Evolutionary conservation across 495 filamentous ascomycete species (phyloP), one percentile per base, ranked within the genome.

Genomic region (Mytilinidion resinicola): DNA sequence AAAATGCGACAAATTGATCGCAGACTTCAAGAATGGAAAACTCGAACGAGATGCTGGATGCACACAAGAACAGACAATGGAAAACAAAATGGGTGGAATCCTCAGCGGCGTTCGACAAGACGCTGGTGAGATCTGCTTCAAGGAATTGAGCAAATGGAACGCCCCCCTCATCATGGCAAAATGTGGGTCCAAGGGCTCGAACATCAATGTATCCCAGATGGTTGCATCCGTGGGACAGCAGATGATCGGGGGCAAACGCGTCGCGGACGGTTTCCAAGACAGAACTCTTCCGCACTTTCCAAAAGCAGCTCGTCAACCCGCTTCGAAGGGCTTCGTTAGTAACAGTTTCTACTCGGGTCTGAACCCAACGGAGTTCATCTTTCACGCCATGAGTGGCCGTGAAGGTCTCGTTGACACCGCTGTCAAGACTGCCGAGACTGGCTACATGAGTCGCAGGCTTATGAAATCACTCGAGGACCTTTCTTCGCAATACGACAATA

Each of bases 321-420:
- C 90, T 0, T 91, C 91, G 0, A 98, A 97, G 72, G 93, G 93
- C 56, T 98, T 98, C 74, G 93, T 98, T 15, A 78, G 83, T 48
- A 98, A 97, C 75, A 96, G 90, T 75, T 98, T 98, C 78, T 98
- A 93, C 74, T 88, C 87, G 0, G 93, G 95, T n/a, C 75, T 98
- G 3, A 76, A 81, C 9, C 91, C 95, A 3, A 88, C 85, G 0
- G 93, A 98, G 68, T 96, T 98, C 74, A 82, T 96, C 59, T 97
- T 98, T 77, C 93, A 98, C 79, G 93, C 93, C 59, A 96, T 97
- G 76, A 93, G 89, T 42, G 93, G 93, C 69, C 88, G 93, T 84
- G 93, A 96, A 83, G 93, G 93, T 81, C 77, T 98, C 60, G 91
- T 98, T 64, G 93, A 98, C 82, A 98, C 93, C n/a, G 93, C 93